A percentile compares a stretch with the other conserved stretches of the same genome.
Conservation (phyloP, 2,329 filamentous ascomycete genomes). For the Lachnellula subtilissima region DNA sequence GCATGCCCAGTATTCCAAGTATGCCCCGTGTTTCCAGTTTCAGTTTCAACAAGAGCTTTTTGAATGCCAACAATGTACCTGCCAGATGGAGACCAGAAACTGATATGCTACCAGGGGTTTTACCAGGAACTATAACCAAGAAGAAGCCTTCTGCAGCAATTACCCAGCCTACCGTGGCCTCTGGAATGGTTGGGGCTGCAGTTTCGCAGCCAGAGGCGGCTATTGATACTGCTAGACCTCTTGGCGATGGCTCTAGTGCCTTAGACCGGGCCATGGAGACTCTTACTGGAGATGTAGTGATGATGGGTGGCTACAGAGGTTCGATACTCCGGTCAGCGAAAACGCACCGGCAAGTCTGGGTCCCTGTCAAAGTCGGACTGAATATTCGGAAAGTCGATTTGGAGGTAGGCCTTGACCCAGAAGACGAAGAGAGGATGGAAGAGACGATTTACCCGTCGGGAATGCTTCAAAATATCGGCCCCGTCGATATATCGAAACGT, state of each 20-base stretch:
- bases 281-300: slow-evolving; percentile 77
- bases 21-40: slow-evolving; percentile 38
- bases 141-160: slow-evolving; percentile 12
- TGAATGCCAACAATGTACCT: slow-evolving; percentile 20
- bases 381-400: slow-evolving; percentile 90
- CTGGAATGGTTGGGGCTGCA: slow-evolving; percentile 15
- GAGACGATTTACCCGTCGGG: slow-evolving; percentile 79
- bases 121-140: slow-evolving; percentile 19
- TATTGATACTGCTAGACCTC: slow-evolving; percentile 9
- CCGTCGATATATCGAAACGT: slow-evolving; percentile 80
- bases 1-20: slow-evolving; percentile 46
- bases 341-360: slow-evolving; percentile 84
- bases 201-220: slow-evolving; percentile 15
- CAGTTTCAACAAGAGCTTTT: slow-evolving; percentile 33
- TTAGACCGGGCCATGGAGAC: slow-evolving; percentile 54
- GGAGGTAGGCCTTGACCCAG: slow-evolving; percentile 74
- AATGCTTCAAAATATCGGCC: slow-evolving; percentile 87
- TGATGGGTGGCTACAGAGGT: slow-evolving; percentile 86
- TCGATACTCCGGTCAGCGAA: slow-evolving; percentile 83
- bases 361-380: slow-evolving; percentile 86
- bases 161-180: slow-evolving; percentile 14
- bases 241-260: slow-evolving; percentile 29
- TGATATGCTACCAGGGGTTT: slow-evolving; percentile 26
- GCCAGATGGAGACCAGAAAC: slow-evolving; percentile 25
- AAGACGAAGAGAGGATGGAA: slow-evolving; percentile 80